These are phyloP conservation scores for Phytopythium kandeliae DNA, from an alignment of 352 stramenopile genomes.

Conservation along the genomic window DNA sequence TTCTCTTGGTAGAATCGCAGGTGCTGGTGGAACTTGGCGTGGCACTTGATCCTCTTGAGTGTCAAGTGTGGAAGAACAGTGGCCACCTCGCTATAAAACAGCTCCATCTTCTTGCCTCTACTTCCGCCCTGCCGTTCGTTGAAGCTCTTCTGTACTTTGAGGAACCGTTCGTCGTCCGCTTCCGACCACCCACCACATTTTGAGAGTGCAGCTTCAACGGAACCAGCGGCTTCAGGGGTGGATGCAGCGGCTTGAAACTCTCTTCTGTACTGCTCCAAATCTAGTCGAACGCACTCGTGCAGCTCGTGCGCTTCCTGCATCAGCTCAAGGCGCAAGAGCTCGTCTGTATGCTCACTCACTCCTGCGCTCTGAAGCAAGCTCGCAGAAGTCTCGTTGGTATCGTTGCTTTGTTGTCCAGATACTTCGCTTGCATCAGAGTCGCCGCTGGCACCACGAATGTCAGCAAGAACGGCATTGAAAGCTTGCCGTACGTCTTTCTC, in stretches of 20 bases:
- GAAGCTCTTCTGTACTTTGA: conserved; percentile 44
- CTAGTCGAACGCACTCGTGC: conserved; percentile 14
- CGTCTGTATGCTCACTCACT: conserved; percentile 19
- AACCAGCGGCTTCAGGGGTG: conserved; percentile 22
- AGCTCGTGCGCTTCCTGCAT: conserved; percentile 23
- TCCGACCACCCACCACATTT: conserved; percentile 39
- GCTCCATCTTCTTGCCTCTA: conserved; percentile 33
- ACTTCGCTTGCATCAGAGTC: too few species aligned
- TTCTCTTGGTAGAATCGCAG: conserved; percentile 52
- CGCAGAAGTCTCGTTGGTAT: conserved; percentile 4
- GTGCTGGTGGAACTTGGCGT: conserved; percentile 61
- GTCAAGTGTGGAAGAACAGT: conserved; percentile 34
- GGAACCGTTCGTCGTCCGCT: conserved; percentile 52
- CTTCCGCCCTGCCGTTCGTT: conserved; percentile 20
- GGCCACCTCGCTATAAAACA: conserved; percentile 57
- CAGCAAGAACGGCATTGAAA: conserved; percentile 26
- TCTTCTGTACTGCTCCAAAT: conserved; percentile 28
- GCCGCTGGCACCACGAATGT: neutral
- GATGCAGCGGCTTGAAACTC: conserved; percentile 35
- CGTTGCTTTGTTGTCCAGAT: conserved; percentile 12
- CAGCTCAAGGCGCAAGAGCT: conserved; percentile 47
- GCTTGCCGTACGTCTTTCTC: conserved; percentile 29
- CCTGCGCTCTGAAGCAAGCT: neutral
- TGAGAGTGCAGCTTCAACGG: conserved; percentile 23
- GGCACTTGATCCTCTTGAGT: conserved; percentile 32